Conservation (phyloP, 495 filamentous ascomycete species). For the Haplographium delicatum region DNA sequence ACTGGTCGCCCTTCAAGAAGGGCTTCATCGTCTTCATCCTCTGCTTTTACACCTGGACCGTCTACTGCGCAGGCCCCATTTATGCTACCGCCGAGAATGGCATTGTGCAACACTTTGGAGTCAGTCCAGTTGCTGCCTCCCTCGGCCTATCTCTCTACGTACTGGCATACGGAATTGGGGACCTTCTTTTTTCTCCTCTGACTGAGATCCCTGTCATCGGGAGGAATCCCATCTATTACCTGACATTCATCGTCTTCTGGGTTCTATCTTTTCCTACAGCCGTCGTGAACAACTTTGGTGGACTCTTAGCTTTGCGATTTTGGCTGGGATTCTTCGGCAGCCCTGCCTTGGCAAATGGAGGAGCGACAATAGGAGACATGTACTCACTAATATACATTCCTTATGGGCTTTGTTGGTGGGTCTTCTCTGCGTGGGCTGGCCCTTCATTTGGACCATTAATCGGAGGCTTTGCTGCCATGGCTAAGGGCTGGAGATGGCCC, state of each 20-base stretch:
- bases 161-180: conserved; percentile 50
- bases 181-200: conserved; percentile 32
- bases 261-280: conserved; percentile 70
- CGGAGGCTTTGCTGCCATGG: conserved; percentile 33
- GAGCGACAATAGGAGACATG: conserved; percentile 70
- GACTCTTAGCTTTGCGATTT: conserved; percentile 67
- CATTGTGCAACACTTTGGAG: conserved; percentile 41
- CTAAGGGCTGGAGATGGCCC: conserved; percentile 38
- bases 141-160: conserved; percentile 49
- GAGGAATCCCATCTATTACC: conserved; percentile 61
- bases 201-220: conserved; percentile 58
- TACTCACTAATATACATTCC: conserved; percentile 61
- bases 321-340: conserved; percentile 65
- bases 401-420: conserved; percentile 61
- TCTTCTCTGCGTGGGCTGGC: conserved; percentile 32
- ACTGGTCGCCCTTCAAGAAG: conserved; percentile 37
- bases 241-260: conserved; percentile 62
- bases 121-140: conserved; percentile 46
- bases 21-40: conserved; percentile 43
- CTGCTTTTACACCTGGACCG: conserved; percentile 39
- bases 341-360: conserved; percentile 68
- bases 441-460: conserved; percentile 40
- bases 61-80: conserved; percentile 43
- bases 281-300: conserved; percentile 60
- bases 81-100: conserved; percentile 38